phyloP scores from a whole-genome alignment of 2,329 filamentous ascomycete species.

The Aureobasidium sp. region DNA sequence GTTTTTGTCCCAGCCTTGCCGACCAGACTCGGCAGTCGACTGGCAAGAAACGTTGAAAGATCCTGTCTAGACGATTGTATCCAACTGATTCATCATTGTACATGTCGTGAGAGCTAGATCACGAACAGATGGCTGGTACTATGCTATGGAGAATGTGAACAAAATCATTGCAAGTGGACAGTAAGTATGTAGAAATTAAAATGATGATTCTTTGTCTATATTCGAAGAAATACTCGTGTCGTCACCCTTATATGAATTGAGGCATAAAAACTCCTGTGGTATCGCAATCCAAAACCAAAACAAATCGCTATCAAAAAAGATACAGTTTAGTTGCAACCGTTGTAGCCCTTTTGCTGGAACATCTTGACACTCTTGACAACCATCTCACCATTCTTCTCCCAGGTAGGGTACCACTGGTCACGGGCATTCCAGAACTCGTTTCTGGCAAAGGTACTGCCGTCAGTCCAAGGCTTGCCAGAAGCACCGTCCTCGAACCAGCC shows the following conservation, averaged over 20 bases:
- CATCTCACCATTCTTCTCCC: constrained; percentile 35
- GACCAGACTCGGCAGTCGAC: not conserved
- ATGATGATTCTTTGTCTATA: constrained; percentile 7
- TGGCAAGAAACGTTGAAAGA: not conserved
- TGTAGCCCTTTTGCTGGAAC: constrained; percentile 44
- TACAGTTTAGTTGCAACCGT: constrained; percentile 33
- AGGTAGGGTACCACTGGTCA: constrained; percentile 32
- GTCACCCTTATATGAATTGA: not conserved
- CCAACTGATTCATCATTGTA: not conserved
- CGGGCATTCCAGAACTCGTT: constrained; percentile 66
- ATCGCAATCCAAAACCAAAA: constrained; percentile 4
- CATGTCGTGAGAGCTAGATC: not conserved
- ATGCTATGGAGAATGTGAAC: not conserved
- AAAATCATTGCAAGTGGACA: not conserved
- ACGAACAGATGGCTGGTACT: not conserved
- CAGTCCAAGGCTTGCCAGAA: constrained; percentile 71
- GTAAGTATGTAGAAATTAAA: not conserved
- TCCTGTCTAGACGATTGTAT: not conserved
- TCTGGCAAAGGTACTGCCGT: constrained; percentile 57
- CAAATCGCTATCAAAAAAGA: constrained; percentile 3
- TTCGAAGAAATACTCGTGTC: not conserved
- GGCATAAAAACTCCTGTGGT: constrained; percentile 2
- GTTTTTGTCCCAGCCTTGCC: constrained; percentile 1
- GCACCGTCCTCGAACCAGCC: constrained; percentile 75
- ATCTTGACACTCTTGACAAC: constrained; percentile 37